phyloP scores from a whole-genome alignment of 441 rosid genomes.

The Jatropha podagrica region DNA sequence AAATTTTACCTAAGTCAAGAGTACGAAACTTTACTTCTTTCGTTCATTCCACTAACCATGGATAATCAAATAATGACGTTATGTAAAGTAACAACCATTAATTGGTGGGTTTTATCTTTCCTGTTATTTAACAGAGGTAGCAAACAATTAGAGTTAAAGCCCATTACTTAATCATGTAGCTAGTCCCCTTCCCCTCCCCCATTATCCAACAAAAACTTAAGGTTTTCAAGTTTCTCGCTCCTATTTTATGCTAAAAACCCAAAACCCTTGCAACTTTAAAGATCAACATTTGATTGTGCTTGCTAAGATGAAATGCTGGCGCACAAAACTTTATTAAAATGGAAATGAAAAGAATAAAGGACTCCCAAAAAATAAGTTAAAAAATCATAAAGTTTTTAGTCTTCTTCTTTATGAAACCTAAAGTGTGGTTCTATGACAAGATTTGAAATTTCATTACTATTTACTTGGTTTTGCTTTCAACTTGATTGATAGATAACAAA shows the following conservation, averaged over 20 bases:
- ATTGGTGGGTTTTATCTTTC: background rate
- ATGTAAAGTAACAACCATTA: background rate
- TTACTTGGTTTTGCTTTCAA: background rate
- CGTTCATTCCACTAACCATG: background rate
- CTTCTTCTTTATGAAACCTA: too few species aligned
- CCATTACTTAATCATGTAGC: slow-evolving; percentile 3
- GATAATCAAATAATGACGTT: background rate
- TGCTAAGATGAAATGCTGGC: too few species aligned
- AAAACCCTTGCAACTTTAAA: too few species aligned
- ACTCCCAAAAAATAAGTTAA: too few species aligned
- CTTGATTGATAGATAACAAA: background rate
- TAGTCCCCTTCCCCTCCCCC: background rate
- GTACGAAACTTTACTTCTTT: background rate
- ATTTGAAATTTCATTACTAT: background rate
- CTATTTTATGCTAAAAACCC: background rate
- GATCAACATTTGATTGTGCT: too few species aligned
- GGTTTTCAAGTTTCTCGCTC: background rate
- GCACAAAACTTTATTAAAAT: too few species aligned
- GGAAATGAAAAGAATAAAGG: too few species aligned
- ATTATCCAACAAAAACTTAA: background rate
- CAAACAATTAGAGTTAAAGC: background rate
- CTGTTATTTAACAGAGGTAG: background rate
- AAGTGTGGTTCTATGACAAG: too few species aligned
- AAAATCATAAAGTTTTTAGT: too few species aligned
- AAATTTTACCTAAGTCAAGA: background rate